Evolutionary conservation across 495 filamentous ascomycete species (phyloP).

Genomic region (Diplogelasinospora grovesii): DNA sequence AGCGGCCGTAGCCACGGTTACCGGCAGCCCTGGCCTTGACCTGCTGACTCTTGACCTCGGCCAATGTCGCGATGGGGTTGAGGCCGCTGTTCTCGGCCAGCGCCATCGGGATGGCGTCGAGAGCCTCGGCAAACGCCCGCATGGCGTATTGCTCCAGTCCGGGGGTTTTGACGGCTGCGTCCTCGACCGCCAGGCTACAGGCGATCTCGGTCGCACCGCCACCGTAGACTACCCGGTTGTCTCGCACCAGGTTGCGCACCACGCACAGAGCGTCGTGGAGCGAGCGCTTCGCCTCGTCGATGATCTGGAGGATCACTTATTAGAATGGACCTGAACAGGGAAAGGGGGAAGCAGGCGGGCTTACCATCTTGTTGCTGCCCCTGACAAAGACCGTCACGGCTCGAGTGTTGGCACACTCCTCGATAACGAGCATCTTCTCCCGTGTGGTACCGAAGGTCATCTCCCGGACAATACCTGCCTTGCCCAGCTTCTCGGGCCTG

Average conservation of each 20-base stretch:
- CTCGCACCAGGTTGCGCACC: constrained; percentile 88
- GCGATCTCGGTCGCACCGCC: constrained; percentile 97
- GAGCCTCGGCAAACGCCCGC: constrained; percentile 92
- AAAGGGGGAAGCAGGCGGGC: constrained; percentile 6
- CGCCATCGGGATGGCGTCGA: constrained; percentile 93
- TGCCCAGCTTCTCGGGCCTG: constrained; percentile 81
- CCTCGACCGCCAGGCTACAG: constrained; percentile 91
- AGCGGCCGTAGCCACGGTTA: constrained; percentile 47
- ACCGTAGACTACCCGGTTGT: constrained; percentile 98
- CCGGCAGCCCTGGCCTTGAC: constrained; percentile 80
- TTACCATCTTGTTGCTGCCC: constrained; percentile 98
- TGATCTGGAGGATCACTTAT: constrained; percentile 66
- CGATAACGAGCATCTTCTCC: constrained; percentile 99
- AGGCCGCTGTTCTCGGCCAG: constrained; percentile 95
- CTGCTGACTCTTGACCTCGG: constrained; percentile 91
- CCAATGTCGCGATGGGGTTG: constrained; percentile 91
- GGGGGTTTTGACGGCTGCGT: constrained; percentile 89
- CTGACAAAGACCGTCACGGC: constrained; percentile 94
- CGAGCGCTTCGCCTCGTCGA: constrained; percentile 96
- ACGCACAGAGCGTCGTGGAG: constrained; percentile 97
- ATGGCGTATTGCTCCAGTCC: constrained; percentile 98
- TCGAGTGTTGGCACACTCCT: constrained; percentile 96
- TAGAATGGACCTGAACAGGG: neutral
- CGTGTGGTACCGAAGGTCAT: constrained; percentile 95
- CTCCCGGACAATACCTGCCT: constrained; percentile 83